A percentile compares a stretch with the other conserved stretches of the same genome.
These are phyloP conservation scores for Ceriops decandra DNA, from an alignment of 345 rosid species.

Conservation along the genomic window DNA sequence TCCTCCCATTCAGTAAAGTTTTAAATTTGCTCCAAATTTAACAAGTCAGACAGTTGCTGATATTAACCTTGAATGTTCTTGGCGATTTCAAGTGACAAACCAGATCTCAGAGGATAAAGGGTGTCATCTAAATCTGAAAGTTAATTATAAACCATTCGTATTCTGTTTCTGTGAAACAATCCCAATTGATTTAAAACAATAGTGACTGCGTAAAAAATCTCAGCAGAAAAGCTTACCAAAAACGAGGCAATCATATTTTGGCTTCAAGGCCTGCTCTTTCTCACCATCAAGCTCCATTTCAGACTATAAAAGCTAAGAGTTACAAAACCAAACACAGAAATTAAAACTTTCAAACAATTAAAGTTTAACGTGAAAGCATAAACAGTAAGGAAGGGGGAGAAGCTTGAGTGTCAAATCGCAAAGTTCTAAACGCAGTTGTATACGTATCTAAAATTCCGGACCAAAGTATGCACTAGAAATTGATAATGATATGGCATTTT, in stretches of 20 bases:
- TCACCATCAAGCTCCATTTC: constrained; percentile 23
- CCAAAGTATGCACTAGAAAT: too few relatives aligned
- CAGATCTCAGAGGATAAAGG: constrained; percentile 26
- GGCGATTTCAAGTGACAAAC: constrained; percentile 16
- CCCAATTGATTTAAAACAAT: background rate
- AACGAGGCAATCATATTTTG: constrained; percentile 27
- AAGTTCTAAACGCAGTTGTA: too few relatives aligned
- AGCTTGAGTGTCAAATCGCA: too few relatives aligned
- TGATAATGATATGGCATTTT: too few relatives aligned
- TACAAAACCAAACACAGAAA: constrained; percentile 1
- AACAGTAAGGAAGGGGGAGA: too few relatives aligned
- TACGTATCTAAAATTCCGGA: too few relatives aligned
- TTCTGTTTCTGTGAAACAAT: background rate
- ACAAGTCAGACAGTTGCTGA: background rate
- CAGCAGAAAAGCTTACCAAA: constrained; percentile 20
- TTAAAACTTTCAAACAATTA: constrained; percentile 19
- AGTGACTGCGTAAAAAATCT: background rate
- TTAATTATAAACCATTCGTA: background rate
- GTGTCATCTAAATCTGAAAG: constrained; percentile 35
- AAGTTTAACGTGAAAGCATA: too few relatives aligned
- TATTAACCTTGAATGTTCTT: constrained; percentile 28
- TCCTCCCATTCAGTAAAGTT: background rate
- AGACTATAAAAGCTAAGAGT: background rate
- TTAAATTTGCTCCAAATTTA: background rate
- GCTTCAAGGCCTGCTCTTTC: background rate